A percentile compares a stretch with the other conserved stretches of the same genome.
Conservation (phyloP, 306 rosid genomes). For the Cicer yamashitae region DNA sequence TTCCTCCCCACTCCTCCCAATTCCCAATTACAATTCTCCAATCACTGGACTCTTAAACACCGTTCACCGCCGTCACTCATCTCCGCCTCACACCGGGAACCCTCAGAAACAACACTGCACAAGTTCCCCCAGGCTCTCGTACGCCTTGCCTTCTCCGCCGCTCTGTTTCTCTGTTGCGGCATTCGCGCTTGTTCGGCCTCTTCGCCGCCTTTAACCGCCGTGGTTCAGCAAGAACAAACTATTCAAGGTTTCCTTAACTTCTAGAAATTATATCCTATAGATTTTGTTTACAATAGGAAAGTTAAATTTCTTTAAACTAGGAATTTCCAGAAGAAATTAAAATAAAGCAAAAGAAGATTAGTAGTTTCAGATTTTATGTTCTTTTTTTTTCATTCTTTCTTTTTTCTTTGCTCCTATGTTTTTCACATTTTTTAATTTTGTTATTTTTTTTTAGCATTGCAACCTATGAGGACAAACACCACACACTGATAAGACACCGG, state of each 20-base stretch:
- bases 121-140: conserved; percentile 42
- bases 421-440: neutral
- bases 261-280: neutral
- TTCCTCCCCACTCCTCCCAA: conserved; percentile 32
- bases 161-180: conserved; percentile 60
- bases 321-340: conserved; percentile 5
- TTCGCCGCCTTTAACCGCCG: conserved; percentile 43
- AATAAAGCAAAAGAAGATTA: neutral
- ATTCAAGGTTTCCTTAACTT: conserved; percentile 54
- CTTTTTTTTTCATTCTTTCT: neutral
- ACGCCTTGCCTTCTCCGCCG: conserved; percentile 58
- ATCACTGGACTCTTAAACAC: neutral
- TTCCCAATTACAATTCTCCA: conserved; percentile 7
- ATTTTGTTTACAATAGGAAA: neutral
- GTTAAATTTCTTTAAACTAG: neutral
- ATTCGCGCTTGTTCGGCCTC: conserved; percentile 58
- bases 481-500: too few relatives aligned
- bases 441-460: too few relatives aligned
- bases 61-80: neutral
- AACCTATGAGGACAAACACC: too few relatives aligned
- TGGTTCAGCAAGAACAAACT: conserved; percentile 52
- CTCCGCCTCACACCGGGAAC: neutral
- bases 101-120: conserved; percentile 9
- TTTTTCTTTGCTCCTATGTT: conserved; percentile 5
- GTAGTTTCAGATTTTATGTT: neutral